phyloP scores from a whole-genome alignment of 176 grass and related monocot species.

The Typha latifolia region DNA sequence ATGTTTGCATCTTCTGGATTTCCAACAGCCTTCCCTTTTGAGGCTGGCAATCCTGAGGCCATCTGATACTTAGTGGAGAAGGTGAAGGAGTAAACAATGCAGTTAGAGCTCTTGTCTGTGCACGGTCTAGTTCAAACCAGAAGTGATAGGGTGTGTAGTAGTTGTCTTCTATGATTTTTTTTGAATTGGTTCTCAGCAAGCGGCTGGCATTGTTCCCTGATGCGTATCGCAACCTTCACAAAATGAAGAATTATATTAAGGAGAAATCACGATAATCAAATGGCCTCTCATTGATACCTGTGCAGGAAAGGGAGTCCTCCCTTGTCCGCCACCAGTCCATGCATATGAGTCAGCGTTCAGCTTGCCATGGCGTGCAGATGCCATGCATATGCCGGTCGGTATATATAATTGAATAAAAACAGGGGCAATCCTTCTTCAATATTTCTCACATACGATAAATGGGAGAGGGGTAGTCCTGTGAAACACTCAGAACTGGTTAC shows the following conservation, averaged over 20 bases:
- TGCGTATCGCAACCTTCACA: constrained; percentile 52
- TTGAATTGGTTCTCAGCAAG: constrained; percentile 57
- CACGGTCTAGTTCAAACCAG: constrained; percentile 83
- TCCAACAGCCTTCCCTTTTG: constrained; percentile 5
- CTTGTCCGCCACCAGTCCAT: constrained; percentile 50
- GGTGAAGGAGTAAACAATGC: constrained; percentile 46
- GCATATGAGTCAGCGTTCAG: constrained; percentile 68
- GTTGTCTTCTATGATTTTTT: constrained; percentile 54
- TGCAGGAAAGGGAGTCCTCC: constrained; percentile 68
- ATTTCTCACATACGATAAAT: constrained; percentile 62
- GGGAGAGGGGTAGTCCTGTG: constrained; percentile 53
- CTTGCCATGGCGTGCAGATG: constrained; percentile 43
- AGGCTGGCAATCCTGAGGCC: constrained; percentile 12
- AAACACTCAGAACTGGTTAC: constrained; percentile 10
- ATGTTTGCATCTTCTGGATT: constrained; percentile 4
- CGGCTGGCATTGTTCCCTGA: constrained; percentile 41
- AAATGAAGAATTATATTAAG: constrained; percentile 10
- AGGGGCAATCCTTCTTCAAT: constrained; percentile 66
- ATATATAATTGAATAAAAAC: constrained; percentile 88
- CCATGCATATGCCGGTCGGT: constrained; percentile 60
- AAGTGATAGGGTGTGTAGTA: constrained; percentile 57
- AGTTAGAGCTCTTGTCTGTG: constrained; percentile 48
- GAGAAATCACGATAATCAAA: not conserved
- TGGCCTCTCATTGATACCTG: constrained; percentile 34
- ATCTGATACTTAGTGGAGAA: constrained; percentile 35